Base-by-base conservation (phyloP, 2,329 filamentous ascomycete genomes). In the Microdochium nivale region DNA sequence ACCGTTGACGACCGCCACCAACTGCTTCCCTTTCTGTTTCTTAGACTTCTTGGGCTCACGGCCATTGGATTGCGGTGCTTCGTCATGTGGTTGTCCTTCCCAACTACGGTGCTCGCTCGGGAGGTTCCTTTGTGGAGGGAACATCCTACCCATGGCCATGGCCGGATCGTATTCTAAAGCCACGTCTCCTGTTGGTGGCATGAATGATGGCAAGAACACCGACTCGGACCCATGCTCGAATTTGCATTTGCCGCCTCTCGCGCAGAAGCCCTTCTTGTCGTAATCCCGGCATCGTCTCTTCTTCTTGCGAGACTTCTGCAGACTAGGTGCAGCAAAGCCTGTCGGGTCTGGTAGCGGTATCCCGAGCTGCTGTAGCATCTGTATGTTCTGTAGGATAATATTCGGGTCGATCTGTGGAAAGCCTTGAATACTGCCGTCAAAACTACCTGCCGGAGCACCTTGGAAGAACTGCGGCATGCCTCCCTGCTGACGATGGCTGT, bases 241-340 rank as follows among this genome's bases (percentile, higher is more conserved):
- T 37, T 74, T 77, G 66, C 88, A 91, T 23, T 75, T 78, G 58
- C 74, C 80, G 2, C 86, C 86, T 37, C 82, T 72, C 5, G 81
- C 76, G 62, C 88, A 91, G 60, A 79, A 88, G 0, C 88, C 88
- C 58, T 87, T 87, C 1, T 71, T 79, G 53, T 89, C 85, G 59
- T 87, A 90, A 64, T 89, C 84, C 52, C 79, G 75, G 61, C 87
- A 91, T 53, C 80, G 74, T 52, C 74, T 67, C 55, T 68, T 72
- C 48, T 65, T 70, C 52, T 68, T 69, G 37, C 62, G 62, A 40
- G 63, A 52, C 32, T 44, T 44, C 21, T 44, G 57, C 49, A 33
- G 53, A 52, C 47, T 53, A 51, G 49, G 52, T 53, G 44, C 50
- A 53, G 47, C 54, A 23, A 65, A 57, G 55, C 66, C 60, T 58